phyloP scores from a whole-genome alignment of 164 flowering plant species.

The Paratinospora sagittata region DNA sequence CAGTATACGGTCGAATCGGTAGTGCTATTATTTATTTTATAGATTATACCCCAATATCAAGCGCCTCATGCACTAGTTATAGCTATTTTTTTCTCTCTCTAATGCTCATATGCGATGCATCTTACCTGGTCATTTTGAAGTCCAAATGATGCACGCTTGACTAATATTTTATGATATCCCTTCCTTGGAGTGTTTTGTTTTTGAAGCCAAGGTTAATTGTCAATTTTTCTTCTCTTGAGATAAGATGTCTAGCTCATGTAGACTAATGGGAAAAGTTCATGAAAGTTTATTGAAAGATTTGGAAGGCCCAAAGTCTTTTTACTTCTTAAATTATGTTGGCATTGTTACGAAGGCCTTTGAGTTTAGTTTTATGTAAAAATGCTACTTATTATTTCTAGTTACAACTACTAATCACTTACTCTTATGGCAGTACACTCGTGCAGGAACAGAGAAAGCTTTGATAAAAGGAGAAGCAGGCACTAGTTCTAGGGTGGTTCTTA shows the following conservation, averaged over 20 bases:
- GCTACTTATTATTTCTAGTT: background rate
- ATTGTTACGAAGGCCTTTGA: background rate
- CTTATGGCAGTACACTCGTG: constrained; percentile 66
- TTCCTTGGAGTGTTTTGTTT: too few relatives aligned
- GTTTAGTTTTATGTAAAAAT: background rate
- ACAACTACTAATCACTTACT: background rate
- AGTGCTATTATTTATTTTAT: too few relatives aligned
- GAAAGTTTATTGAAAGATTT: too few relatives aligned
- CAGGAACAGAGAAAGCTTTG: constrained; percentile 47
- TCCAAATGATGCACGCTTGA: too few relatives aligned
- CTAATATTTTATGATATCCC: too few relatives aligned
- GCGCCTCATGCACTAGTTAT: too few relatives aligned
- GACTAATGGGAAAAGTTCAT: background rate
- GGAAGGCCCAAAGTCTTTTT: too few relatives aligned
- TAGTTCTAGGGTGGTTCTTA: constrained; percentile 42
- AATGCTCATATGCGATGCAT: too few relatives aligned
- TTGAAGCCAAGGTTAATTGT: background rate
- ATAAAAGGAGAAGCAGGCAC: constrained; percentile 23
- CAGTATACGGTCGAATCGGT: too few relatives aligned
- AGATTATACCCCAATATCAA: too few relatives aligned
- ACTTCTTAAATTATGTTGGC: background rate
- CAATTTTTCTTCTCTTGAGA: background rate
- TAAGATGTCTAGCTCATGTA: background rate
- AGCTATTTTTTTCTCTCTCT: too few relatives aligned
- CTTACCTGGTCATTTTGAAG: too few relatives aligned